Percentiles rank a stretch among this genome's conserved stretches.
Evolutionary conservation across 2,329 filamentous ascomycete genomes (phyloP).

Genomic region (Pseudogymnoascus sp.): DNA sequence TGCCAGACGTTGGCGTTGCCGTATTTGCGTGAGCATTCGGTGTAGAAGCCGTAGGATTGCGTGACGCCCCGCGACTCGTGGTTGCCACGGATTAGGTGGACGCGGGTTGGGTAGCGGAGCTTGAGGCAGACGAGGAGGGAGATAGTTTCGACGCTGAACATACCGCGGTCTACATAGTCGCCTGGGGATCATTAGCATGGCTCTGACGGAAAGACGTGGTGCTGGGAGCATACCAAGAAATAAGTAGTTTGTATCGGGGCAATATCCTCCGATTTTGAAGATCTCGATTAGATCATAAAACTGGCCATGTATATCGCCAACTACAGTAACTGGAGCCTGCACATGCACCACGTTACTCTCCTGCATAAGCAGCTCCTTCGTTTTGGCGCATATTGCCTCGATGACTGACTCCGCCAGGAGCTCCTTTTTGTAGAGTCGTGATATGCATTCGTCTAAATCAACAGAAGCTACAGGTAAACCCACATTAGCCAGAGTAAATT

Average conservation of each 20-base stretch:
- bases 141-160: conserved; percentile 98
- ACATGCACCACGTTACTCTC: conserved; percentile 99
- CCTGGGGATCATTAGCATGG: conserved; percentile 41
- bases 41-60: conserved; percentile 98
- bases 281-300: conserved; percentile 99
- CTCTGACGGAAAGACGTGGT: conserved; percentile 3
- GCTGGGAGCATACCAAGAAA: conserved; percentile 62
- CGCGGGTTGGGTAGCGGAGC: conserved; percentile 88
- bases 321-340: conserved; percentile 87
- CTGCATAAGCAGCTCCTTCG: conserved; percentile 97
- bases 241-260: conserved; percentile 95
- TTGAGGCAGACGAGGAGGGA: conserved; percentile 96
- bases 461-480: conserved; percentile 63
- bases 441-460: conserved; percentile 97
- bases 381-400: conserved; percentile 98
- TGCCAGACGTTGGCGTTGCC: conserved; percentile 99
- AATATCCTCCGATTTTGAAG: conserved; percentile 95
- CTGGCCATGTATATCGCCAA: conserved; percentile 97
- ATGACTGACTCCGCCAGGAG: conserved; percentile 95
- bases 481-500: conserved; percentile 8
- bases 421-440: conserved; percentile 92
- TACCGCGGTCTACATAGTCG: conserved; percentile 95
- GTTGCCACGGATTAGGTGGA: conserved; percentile 94
- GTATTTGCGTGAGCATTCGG: conserved; percentile 95
- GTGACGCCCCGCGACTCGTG: conserved; percentile 97